phyloP scores from a whole-genome alignment of 345 rosid genomes.

The Eucalyptus sp. region DNA sequence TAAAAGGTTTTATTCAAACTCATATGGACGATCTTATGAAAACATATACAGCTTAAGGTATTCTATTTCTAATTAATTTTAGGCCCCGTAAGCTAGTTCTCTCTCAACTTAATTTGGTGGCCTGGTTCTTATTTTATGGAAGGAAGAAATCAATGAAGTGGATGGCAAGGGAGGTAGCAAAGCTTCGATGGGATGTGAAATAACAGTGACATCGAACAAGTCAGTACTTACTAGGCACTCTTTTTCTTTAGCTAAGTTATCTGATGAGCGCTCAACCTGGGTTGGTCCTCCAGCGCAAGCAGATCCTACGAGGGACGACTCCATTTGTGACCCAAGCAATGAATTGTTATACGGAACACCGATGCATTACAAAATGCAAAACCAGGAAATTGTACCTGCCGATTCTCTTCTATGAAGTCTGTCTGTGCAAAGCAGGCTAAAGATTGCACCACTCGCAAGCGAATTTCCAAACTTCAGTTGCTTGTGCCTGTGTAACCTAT shows the following conservation, averaged over 20 bases:
- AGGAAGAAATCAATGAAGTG: not conserved
- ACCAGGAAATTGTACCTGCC: not conserved
- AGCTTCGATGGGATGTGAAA: not conserved
- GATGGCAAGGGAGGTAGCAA: not conserved
- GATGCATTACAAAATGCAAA: not conserved
- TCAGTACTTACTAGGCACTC: not conserved
- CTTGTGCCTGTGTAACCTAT: conserved; percentile 6
- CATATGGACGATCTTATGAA: not conserved
- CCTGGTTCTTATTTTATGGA: not conserved
- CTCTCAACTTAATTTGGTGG: not conserved
- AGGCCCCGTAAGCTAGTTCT: not conserved
- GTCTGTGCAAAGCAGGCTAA: not conserved
- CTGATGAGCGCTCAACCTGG: not conserved
- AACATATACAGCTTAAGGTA: not conserved
- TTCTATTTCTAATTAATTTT: not conserved
- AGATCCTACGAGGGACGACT: not conserved
- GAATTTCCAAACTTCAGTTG: not conserved
- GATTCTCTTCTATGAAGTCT: not conserved
- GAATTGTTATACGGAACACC: not conserved
- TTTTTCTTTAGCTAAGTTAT: not conserved
- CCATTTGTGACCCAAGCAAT: not conserved
- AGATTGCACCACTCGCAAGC: not conserved
- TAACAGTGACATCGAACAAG: not conserved
- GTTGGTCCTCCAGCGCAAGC: not conserved
- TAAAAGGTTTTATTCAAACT: not conserved